A percentile compares a stretch with the other conserved stretches of the same genome.
phyloP scores from a whole-genome alignment of 148 eudicot genomes.

The Persicaria maculosa region DNA sequence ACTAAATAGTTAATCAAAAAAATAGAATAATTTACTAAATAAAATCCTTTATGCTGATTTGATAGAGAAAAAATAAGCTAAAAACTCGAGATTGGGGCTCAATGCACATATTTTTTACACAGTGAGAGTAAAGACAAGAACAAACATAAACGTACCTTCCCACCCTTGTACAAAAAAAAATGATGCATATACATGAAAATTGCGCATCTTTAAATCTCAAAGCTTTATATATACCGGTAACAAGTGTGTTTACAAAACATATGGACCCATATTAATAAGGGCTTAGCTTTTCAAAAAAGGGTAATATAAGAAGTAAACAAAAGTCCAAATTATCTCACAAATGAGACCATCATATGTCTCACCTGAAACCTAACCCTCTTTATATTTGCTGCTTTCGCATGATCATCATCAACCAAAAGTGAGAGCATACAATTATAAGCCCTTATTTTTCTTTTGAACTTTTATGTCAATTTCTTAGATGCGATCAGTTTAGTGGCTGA shows the following conservation, averaged over 20 bases:
- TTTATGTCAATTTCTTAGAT: neutral
- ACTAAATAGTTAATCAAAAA: too few relatives aligned
- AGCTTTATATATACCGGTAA: neutral
- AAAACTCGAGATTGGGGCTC: too few relatives aligned
- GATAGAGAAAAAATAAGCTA: too few relatives aligned
- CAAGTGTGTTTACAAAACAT: neutral
- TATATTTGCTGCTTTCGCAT: neutral
- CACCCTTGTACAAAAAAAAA: too few relatives aligned
- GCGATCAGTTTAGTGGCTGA: neutral
- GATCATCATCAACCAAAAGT: constrained; percentile 1
- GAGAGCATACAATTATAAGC: neutral
- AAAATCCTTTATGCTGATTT: too few relatives aligned
- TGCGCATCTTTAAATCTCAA: neutral
- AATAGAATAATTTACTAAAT: too few relatives aligned
- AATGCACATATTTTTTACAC: too few relatives aligned
- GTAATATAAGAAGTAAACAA: neutral
- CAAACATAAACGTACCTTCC: too few relatives aligned
- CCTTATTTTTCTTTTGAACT: neutral
- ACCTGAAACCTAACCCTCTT: neutral
- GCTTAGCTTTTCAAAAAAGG: neutral
- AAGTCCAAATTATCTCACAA: neutral
- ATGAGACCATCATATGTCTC: neutral
- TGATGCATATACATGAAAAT: neutral
- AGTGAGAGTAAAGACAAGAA: too few relatives aligned
- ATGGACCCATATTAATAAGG: neutral